Base-by-base conservation (phyloP, 306 rosid genomes). In the Glycine latifolia region DNA sequence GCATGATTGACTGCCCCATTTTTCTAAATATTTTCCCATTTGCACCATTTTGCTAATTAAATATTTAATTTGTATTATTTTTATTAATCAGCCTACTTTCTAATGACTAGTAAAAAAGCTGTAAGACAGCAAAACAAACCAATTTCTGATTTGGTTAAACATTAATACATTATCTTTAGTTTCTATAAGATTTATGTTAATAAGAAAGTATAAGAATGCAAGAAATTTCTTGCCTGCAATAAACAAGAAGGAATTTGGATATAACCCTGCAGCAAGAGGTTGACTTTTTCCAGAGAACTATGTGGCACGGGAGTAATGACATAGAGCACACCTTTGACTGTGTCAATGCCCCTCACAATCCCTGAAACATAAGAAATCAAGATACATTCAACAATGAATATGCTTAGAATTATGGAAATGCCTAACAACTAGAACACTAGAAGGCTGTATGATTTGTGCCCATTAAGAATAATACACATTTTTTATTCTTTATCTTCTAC, bases 321-420 rank as follows among this genome's bases (percentile, higher is more conserved):
- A 84, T 87, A 90, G 61, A 95, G 87, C 79, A 91, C 56, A 67
- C 96, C 93, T 89, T 91, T 93, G 58, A 58, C 20, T 7, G 91
- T 85, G 87, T 95, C 99, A 31, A 95, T 84, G 81, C 92, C 94
- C 88, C 98, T 91, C 87, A 95, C 95, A 78, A 95, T 93, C 72
- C 99, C 99, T 93, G 86, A 76, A 79, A 77, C 67, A 89, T 37
- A 54, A 71, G 81, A 78, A 78, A 81, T 79, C 63, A 68, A 86
- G 39, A 43, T 7, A 43, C 62, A 26, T 54, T 74, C 9, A 73
- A 43, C 47, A 43, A 43, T 7, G 9, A 73, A 59, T 43, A 73
- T n/a, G 59, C 60, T 59, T 8, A 53, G 56, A 80, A 83, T 7
- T 43, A 46, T 49, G 14, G 43, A 76, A 26, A 86, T 69, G 26